Evolutionary conservation across 2,329 filamentous ascomycete species (phyloP).

Genomic region (Pezicula neosporulosa): DNA sequence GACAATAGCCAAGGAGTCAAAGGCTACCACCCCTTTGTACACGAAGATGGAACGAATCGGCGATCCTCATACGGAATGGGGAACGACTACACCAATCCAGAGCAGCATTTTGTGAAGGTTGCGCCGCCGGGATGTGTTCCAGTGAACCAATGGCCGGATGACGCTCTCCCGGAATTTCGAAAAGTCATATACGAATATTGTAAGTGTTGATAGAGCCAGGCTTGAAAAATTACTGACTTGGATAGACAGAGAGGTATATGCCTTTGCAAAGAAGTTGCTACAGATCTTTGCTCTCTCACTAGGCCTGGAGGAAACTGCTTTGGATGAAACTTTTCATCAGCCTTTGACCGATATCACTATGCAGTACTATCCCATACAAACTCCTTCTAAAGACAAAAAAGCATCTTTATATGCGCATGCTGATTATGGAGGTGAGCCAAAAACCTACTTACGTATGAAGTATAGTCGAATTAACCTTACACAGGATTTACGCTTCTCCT

Average conservation of each 20-base stretch:
- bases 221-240: background rate
- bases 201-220: background rate
- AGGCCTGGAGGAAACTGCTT: conserved; percentile 45
- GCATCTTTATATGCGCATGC: conserved; percentile 31
- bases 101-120: conserved; percentile 18
- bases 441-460: conserved; percentile 10
- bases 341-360: conserved; percentile 34
- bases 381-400: conserved; percentile 14
- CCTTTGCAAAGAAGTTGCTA: conserved; percentile 43
- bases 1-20: background rate
- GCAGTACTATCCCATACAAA: conserved; percentile 35
- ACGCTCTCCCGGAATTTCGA: conserved; percentile 40
- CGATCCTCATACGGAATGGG: conserved; percentile 7
- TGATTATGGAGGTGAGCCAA: conserved; percentile 38
- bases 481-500: background rate
- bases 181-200: conserved; percentile 38
- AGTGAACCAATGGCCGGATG: conserved; percentile 1
- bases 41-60: background rate
- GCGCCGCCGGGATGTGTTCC: background rate
- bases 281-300: conserved; percentile 49
- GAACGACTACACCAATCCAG: conserved; percentile 41
- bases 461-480: background rate
- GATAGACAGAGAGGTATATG: conserved; percentile 35
- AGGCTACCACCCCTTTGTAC: conserved; percentile 31
- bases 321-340: conserved; percentile 46